Base-by-base conservation (phyloP, 1,284 basidiomycete species). In the Cerrena zonata region DNA sequence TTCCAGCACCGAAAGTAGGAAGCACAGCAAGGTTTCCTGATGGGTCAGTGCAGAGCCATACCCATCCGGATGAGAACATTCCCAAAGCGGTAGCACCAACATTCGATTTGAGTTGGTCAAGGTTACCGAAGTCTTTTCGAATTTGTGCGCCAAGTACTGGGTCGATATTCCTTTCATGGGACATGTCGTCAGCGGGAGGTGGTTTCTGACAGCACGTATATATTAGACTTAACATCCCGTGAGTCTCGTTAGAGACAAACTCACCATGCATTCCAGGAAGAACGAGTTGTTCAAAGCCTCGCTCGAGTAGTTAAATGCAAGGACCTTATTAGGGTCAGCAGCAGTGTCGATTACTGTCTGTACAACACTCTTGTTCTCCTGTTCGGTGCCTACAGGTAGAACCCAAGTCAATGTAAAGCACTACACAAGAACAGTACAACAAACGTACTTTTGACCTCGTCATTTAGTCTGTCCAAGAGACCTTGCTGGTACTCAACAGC, bases 201-300 rank as follows among this genome's bases (percentile, higher is more conserved):
- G 81, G 80, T 67, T 73, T 75, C 80, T 85, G 59, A 18, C 46
- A 21, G 37, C 44, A 15, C 34, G 34, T 41, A 47, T 30, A 47
- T 7, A 24, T 3, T 42, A 3, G 24, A 22, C 5, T 10, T 19
- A 5, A 22, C 5, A 13, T 13, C 13, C 19, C 41, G 21, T 7
- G 5, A 15, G 23, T 22, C 21, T 22, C 23, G n/a, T 22, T 39
- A 5, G 24, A 39, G 39, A 24, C 50, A 46, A 26, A 79, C 90
- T 54, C 67, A 94, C 91, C 42, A 99, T 74, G 51, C 77, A 77
- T 60, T 89, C 80, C 24, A 99, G 78, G 77, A 98, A 99, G 77
- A 93, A 99, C 61, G 84, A 86, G 68, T 97, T 98, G 74, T 99
- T 99, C 56, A 97, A 74, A 11, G 95, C 91, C 48, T 92, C 80